Evolutionary conservation across 345 rosid genomes (phyloP).

Genomic region (Lepidium africanum): DNA sequence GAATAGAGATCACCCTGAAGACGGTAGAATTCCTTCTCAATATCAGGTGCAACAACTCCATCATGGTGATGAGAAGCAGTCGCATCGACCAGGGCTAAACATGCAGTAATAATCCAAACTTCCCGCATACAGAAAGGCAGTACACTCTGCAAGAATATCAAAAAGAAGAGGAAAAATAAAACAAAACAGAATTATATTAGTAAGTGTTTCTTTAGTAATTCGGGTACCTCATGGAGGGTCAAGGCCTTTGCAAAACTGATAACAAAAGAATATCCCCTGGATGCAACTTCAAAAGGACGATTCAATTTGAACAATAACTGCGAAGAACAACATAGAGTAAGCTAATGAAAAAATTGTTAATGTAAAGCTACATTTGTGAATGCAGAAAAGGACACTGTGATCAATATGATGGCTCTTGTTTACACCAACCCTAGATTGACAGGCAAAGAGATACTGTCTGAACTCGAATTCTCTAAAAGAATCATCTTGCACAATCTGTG

Average conservation of each 20-base stretch:
- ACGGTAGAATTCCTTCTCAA: conserved; percentile 89
- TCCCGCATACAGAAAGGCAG: conserved; percentile 83
- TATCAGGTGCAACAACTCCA: conserved; percentile 59
- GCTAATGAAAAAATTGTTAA: neutral
- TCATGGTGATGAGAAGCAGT: conserved; percentile 62
- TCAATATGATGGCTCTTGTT: conserved; percentile 19
- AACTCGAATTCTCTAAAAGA: conserved; percentile 91
- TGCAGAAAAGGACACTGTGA: conserved; percentile 7
- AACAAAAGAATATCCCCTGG: conserved; percentile 80
- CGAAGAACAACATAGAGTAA: conserved; percentile 13
- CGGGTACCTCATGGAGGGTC: conserved; percentile 64
- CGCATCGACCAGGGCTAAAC: conserved; percentile 64
- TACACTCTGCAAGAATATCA: conserved; percentile 35
- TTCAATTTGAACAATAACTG: conserved; percentile 86
- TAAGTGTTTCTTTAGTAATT: conserved; percentile 3
- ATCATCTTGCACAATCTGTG: conserved; percentile 86
- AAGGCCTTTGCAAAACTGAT: conserved; percentile 76
- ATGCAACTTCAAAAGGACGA: conserved; percentile 93
- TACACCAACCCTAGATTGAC: conserved; percentile 70
- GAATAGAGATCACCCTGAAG: conserved; percentile 95
- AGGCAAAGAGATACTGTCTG: conserved; percentile 90
- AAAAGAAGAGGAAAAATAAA: conserved; percentile 5
- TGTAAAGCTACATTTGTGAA: conserved; percentile 10
- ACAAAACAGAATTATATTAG: conserved; percentile 1
- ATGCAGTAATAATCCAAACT: conserved; percentile 93